Evolutionary conservation across 192 early-diverging fungal species (phyloP), one percentile per base, ranked within the genome.

Genomic region (Kickxella alabastrina): DNA sequence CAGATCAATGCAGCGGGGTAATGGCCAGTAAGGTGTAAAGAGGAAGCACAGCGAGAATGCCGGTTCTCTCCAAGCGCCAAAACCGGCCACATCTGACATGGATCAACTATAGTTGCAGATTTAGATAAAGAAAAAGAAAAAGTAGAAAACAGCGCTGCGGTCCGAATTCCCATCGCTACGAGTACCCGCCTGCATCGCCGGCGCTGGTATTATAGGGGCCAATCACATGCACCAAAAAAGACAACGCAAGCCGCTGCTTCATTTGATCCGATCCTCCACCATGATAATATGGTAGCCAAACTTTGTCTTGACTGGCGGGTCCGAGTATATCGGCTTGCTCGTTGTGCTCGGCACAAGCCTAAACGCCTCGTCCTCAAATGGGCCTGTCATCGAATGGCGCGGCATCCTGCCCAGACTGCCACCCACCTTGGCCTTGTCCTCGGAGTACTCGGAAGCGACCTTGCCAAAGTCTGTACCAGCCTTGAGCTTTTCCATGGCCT

Each of bases 281-380:
- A 92, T 89, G 37, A 92, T 89, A 45, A 92, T 84, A 56, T 92
- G 90, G 73, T 89, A 92, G 6, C 90, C 90, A 56, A 80, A 79
- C 34, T 73, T 64, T 29, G 85, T 88, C 61, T 86, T 88, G 47
- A 87, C 75, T 3, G 89, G 87, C 29, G 84, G 83, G 13, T 87
- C 65, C 4, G 86, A 91, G 59, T 84, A 85, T 6, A 81, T 59
- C 8, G 90, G 90, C 28, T 71, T 78, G 22, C 75, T 68, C 54
- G 45, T 76, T 3, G 81, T 80, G 55, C 87, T 89, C 14, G 83
- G 81, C 45, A 73, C 76, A 23, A 92, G 77, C 6, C 72, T 74
- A 62, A 92, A 91, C 1, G 90, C 90, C 13, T 85, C 88, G 29
- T 87, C 83, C 61, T 91, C 87, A 60, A 92, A 92, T 0, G 80